Evolutionary conservation across 306 rosid genomes (phyloP), one percentile per base, ranked within the genome.

Genomic region (Myrica gale): DNA sequence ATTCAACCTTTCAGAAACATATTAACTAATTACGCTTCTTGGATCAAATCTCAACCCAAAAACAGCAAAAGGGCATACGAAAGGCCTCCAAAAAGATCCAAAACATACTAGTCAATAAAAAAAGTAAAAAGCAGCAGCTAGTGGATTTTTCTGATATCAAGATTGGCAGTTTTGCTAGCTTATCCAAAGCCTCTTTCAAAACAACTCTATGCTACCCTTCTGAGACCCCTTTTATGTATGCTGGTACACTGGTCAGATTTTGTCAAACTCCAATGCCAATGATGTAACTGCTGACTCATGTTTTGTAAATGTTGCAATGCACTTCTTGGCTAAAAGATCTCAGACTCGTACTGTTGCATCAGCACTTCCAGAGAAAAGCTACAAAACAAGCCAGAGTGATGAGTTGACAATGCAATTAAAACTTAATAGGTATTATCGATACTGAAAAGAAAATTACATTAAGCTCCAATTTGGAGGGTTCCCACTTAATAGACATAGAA

Each of bases 331-430:
- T 65, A 78, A 69, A 69, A 95, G 65, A 89, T 95, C 96, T 97
- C 99, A 95, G 19, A 89, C 92, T 54, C 89, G 87, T 46, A 90
- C 90, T 50, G 86, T 90, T 23, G 94, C 81, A 85, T 95, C 98
- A 76, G 90, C 96, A 79, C 98, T 89, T 69, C 93, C 97, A 19
- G 99, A 95, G 85, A 95, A 95, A 88, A 95, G 93, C 97, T 95
- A 83, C 15, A 13, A 57, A 66, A 83, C 74, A 56, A 74, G n/a
- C 52, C 76, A 73, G 65, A 77, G 73, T 39, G 44, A 75, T 77
- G 53, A 80, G 55, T 71, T 67, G 26, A 78, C 69, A 43, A 75
- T 42, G 57, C 5, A 44, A 75, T 50, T 41, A 72, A 76, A 69
- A 47, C 12, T 26, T 63, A 74, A 57, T 70, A 15, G 65, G 54